These are phyloP conservation scores for Naganishia sp. DNA, from an alignment of 1,284 basidiomycete species.

Conservation along the genomic window DNA sequence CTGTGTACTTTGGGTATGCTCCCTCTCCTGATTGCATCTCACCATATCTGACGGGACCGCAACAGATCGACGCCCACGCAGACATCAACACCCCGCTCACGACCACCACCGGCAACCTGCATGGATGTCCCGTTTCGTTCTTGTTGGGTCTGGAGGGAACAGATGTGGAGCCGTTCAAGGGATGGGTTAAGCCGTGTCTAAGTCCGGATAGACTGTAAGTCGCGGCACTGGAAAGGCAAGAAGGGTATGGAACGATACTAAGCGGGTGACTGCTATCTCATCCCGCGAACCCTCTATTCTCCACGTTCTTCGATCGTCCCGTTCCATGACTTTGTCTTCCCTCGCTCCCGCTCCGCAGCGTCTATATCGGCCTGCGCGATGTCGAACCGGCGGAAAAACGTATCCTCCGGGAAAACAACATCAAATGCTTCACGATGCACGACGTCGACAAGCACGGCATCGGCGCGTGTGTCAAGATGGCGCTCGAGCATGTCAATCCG, in stretches of 20 bases:
- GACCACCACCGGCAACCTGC: slow-evolving; percentile 89
- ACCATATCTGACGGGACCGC: not conserved
- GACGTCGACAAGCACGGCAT: slow-evolving; percentile 97
- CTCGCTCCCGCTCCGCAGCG: slow-evolving; percentile 35
- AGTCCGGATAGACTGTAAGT: slow-evolving; percentile 61
- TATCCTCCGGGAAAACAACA: slow-evolving; percentile 80
- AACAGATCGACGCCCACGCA: slow-evolving; percentile 74
- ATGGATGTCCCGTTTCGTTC: slow-evolving; percentile 98
- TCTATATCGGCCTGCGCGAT: slow-evolving; percentile 93
- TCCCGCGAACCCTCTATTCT: not conserved
- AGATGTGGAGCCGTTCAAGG: slow-evolving; percentile 61
- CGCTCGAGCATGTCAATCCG: slow-evolving; percentile 89
- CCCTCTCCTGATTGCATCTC: too few species aligned
- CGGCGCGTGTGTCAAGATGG: slow-evolving; percentile 92
- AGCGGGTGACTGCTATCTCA: not conserved
- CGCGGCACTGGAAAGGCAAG: too few species aligned
- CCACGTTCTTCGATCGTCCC: not conserved
- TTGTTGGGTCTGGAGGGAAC: slow-evolving; percentile 70
- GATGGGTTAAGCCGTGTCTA: slow-evolving; percentile 76
- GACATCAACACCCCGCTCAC: slow-evolving; percentile 92
- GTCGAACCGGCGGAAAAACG: slow-evolving; percentile 86
- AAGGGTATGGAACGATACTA: too few species aligned
- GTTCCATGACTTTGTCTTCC: not conserved
- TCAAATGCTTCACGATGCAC: slow-evolving; percentile 97
- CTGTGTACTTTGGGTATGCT: not conserved